These are phyloP conservation scores for Fonsecaea nubica DNA, from an alignment of 2,329 filamentous ascomycete genomes.

Conservation along the genomic window DNA sequence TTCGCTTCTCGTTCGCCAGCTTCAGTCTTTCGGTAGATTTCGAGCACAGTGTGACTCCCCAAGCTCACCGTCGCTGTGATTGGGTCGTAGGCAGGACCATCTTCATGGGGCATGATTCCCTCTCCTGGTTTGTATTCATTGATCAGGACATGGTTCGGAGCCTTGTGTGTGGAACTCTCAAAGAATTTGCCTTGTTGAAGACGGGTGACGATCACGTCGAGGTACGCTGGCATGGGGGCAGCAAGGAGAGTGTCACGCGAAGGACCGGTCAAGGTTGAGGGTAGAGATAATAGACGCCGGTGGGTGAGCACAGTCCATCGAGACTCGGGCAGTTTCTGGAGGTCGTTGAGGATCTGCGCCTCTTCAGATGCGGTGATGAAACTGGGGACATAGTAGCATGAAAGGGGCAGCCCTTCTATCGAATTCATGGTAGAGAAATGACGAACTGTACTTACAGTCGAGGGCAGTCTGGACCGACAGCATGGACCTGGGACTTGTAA, in stretches of 20 bases:
- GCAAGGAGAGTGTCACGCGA: constrained; percentile 71
- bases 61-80: constrained; percentile 92
- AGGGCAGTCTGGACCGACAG: not conserved
- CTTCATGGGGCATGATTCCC: constrained; percentile 98
- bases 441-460: constrained; percentile 3
- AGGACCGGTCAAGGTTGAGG: constrained; percentile 76
- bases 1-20: constrained; percentile 35
- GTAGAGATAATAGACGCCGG: constrained; percentile 88
- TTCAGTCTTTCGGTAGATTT: constrained; percentile 69
- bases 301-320: constrained; percentile 89
- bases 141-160: constrained; percentile 88
- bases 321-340: constrained; percentile 69
- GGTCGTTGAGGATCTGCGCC: constrained; percentile 70
- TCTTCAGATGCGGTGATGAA: constrained; percentile 84
- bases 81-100: constrained; percentile 84
- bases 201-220: constrained; percentile 69
- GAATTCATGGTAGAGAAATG: constrained; percentile 48
- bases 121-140: constrained; percentile 89
- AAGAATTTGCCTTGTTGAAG: constrained; percentile 60
- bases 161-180: constrained; percentile 70
- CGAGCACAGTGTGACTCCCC: constrained; percentile 76
- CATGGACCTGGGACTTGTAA: not conserved
- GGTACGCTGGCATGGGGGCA: constrained; percentile 73
- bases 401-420: constrained; percentile 64
- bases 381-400: constrained; percentile 83